These are phyloP conservation scores for Pseudogymnoascus sp. DNA, from an alignment of 2,329 filamentous ascomycete species.

Conservation along the genomic window DNA sequence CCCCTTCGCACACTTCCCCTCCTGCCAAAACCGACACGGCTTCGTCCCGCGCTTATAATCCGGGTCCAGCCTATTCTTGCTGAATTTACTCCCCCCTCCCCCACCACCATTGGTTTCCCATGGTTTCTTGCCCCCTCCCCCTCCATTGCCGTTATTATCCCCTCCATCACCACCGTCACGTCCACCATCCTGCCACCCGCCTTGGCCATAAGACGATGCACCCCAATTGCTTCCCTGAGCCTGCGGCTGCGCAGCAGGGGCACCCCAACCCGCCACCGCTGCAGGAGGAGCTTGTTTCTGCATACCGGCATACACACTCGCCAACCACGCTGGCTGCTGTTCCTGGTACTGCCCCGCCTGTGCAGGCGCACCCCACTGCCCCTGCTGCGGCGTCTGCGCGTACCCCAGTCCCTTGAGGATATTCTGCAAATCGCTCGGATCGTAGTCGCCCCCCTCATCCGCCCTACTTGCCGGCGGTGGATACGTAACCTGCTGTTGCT, in stretches of 20 bases:
- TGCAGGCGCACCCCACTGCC: no score
- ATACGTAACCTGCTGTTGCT: neutral
- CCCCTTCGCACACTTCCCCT: slow-evolving; percentile 65
- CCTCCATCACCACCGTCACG: neutral
- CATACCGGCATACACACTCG: neutral
- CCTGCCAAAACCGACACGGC: slow-evolving; percentile 61
- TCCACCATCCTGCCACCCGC: no score
- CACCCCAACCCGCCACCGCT: no score
- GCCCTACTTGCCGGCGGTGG: neutral
- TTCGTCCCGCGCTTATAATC: slow-evolving; percentile 51
- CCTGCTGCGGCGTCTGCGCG: neutral
- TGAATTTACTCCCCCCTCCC: neutral
- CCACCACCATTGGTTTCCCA: neutral
- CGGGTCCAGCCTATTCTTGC: slow-evolving; percentile 36
- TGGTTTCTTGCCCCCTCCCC: neutral
- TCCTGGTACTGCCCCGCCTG: neutral
- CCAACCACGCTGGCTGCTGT: neutral
- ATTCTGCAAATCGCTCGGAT: neutral
- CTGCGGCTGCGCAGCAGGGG: neutral
- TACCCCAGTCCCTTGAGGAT: neutral
- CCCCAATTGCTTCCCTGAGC: no score
- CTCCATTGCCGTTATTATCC: neutral
- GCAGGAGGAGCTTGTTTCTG: no score
- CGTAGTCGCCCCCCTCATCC: neutral
- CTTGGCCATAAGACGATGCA: no score